Evolutionary conservation across 805 yeast genomes (phyloP), one percentile per base, ranked within the genome.

Genomic region (Ogataea methanolica): DNA sequence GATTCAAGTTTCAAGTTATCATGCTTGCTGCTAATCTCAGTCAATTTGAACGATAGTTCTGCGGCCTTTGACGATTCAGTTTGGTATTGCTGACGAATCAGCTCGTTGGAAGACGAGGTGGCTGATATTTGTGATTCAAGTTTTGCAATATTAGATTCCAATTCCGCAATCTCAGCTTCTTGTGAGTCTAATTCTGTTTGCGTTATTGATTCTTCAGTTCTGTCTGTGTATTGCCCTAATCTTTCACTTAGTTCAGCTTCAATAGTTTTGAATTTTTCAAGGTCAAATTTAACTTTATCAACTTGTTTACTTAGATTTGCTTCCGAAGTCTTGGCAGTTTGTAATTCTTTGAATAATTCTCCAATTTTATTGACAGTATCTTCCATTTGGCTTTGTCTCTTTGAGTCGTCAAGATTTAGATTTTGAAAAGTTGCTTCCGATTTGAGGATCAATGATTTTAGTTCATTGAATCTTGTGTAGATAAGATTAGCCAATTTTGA

Each of bases 31-130:
- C 65, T 63, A n/a, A 65, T 37, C 0, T 51, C 37, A 19, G 61
- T 59, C 4, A 68, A 36, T 6, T 37, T 31, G 4, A 60, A 55
- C 1, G 79, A 69, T 41, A 62, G 49, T 36, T 72, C 76, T 0
- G 79, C 79, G 4, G 82, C 82, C n/a, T 52, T 44, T 1, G 78
- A 66, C 0, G 83, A 77, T 7, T 58, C 58, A 5, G 49, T 42
- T 57, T 78, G 83, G 53, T 79, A 79, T n/a, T 61, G 46, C 1
- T 50, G 36, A 48, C 84, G 60, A 29, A 74, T 53, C 5, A 44
- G 47, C 16, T 60, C 63, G 26, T 67, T 72, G 26, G 48, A 42
- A 1, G 39, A 23, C 16, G 59, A 43, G 29, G 61, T 46, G 1
- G 42, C 40, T 15, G 56, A 51, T 14, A 60, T 33, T 42, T 56